phyloP scores from a whole-genome alignment of 352 stramenopile species.

The Globisporangium barbulae region DNA sequence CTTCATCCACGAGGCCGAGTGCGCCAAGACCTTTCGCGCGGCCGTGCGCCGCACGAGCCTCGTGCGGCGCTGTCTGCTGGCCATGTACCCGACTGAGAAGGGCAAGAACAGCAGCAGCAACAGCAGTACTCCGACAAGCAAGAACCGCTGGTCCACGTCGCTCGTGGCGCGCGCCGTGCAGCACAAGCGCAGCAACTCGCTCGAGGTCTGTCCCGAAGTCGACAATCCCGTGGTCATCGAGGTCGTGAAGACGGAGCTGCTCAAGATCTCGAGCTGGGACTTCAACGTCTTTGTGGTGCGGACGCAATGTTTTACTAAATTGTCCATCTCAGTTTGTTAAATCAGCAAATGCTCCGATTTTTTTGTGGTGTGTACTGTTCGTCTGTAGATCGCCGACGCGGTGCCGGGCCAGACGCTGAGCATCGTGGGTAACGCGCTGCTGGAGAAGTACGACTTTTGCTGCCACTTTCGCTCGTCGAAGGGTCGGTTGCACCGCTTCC shows the following conservation, averaged over 20 bases:
- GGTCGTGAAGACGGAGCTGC: conserved; percentile 49
- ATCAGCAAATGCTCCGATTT: background rate
- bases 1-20: conserved; percentile 75
- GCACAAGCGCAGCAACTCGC: conserved; percentile 26
- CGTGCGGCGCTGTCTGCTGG: conserved; percentile 60
- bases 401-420: conserved; percentile 55
- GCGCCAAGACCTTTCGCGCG: conserved; percentile 61
- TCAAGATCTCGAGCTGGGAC: conserved; percentile 55
- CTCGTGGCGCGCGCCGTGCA: conserved; percentile 24
- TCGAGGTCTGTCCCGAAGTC: conserved; percentile 61
- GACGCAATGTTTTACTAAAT: background rate
- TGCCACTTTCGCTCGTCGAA: conserved; percentile 64
- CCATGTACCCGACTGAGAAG: conserved; percentile 63
- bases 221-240: conserved; percentile 39
- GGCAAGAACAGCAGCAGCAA: conserved; percentile 11
- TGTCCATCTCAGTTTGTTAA: background rate
- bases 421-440: conserved; percentile 71
- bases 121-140: conserved; percentile 14
- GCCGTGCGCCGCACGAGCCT: conserved; percentile 72
- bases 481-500: conserved; percentile 44
- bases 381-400: conserved; percentile 36
- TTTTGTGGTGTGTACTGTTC: background rate
- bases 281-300: conserved; percentile 70
- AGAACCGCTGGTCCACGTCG: conserved; percentile 37
- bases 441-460: conserved; percentile 68